Evolutionary conservation across 345 rosid genomes (phyloP).

Genomic region (Tarenaya hassleriana): DNA sequence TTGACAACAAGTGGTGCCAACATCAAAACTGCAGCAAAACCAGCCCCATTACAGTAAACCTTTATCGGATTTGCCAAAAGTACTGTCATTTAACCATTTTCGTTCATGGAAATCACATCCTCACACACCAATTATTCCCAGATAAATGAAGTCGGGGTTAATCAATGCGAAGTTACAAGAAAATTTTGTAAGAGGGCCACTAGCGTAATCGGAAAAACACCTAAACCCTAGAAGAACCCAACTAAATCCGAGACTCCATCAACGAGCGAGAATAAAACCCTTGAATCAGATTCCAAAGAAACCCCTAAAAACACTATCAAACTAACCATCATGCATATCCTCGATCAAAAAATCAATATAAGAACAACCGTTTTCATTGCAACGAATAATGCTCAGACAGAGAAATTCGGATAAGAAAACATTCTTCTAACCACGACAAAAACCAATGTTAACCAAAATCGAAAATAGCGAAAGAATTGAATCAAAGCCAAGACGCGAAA

Average conservation of each 20-base stretch:
- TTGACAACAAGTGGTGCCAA: constrained; percentile 86
- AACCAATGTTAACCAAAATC: constrained; percentile 1
- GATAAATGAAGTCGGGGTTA: too few species aligned
- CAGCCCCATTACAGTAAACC: constrained; percentile 12
- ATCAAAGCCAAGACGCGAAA: constrained; percentile 8
- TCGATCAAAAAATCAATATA: neutral
- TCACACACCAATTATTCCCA: neutral
- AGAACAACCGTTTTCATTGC: neutral
- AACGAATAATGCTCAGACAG: neutral
- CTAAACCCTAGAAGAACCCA: constrained; percentile 24
- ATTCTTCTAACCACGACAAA: constrained; percentile 15
- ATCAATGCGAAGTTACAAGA: too few species aligned
- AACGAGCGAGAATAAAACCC: neutral
- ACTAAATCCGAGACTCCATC: constrained; percentile 8
- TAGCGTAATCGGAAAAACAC: too few species aligned
- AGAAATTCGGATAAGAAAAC: neutral
- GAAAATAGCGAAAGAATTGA: neutral
- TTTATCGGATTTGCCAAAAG: neutral
- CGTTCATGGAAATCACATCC: constrained; percentile 4
- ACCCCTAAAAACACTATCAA: constrained; percentile 14
- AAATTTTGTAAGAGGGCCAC: too few species aligned
- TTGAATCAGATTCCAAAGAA: constrained; percentile 1
- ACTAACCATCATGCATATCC: neutral
- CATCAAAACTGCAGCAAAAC: constrained; percentile 58
- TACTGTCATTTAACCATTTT: neutral